Base-by-base conservation (phyloP, 441 rosid genomes). In the Croton setiger region DNA sequence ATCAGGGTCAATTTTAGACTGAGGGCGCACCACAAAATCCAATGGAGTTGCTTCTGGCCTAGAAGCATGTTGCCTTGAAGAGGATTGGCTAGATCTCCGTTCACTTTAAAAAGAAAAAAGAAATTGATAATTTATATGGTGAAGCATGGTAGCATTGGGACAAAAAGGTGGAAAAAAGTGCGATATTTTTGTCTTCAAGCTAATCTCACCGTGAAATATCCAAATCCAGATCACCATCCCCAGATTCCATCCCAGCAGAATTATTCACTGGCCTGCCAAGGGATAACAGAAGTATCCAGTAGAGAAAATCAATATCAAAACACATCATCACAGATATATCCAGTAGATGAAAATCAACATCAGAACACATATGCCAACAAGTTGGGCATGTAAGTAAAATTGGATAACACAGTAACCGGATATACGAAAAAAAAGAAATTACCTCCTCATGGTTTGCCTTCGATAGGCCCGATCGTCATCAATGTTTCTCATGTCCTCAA, bases 21-120 rank as follows among this genome's bases (percentile, higher is more conserved):
- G 98, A 60, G 97, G 99, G 54, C 99, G 98, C 73, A 92, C 89
- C 52, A 88, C 21, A 75, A 88, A 95, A 81, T 95, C 99, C 84
- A 95, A 72, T 17, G 98, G 95, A 17, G 99, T 87, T 63, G 99
- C 98, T 81, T 95, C 99, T 51, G 98, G 99, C 74, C 97, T 86
- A 31, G 96, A 79, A 33, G 99, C 82, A 71, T 81, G 88, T 58
- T 82, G 83, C 70, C 90, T 80, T 35, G 86, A 82, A 41, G 92
- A 89, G 58, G 91, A 83, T 68, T 84, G 94, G 43, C 99, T 86
- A 61, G 97, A 78, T 76, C 80, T 87, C 37, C 86, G 86, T 62
- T 82, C 85, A 76, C 99, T 90, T 67, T 75, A 75, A 74, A 68
- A 51, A 7, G 68, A 49, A 58, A 58, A 65, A 48, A 60, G 67